Percentiles rank a stretch among this genome's conserved stretches.
phyloP scores from a whole-genome alignment of 202 grass and related monocot species.

The Panicum virgatum region DNA sequence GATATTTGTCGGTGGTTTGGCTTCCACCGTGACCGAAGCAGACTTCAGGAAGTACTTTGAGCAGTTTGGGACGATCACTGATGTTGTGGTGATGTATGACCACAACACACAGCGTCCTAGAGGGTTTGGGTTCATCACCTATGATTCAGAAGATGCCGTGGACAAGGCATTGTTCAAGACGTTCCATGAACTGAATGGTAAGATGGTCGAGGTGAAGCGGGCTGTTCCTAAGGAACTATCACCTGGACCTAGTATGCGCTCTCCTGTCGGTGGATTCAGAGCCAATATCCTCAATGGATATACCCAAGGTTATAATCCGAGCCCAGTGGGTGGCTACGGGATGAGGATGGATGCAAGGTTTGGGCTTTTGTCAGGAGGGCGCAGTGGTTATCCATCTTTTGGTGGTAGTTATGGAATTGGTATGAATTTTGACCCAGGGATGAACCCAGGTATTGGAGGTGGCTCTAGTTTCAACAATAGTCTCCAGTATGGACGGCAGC shows the following conservation, averaged over 20 bases:
- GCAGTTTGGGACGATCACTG: slow-evolving; percentile 75
- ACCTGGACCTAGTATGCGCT: slow-evolving; percentile 63
- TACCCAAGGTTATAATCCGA: slow-evolving; percentile 63
- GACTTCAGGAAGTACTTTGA: slow-evolving; percentile 85
- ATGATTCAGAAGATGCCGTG: slow-evolving; percentile 77
- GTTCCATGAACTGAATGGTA: slow-evolving; percentile 87
- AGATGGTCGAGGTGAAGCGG: slow-evolving; percentile 87
- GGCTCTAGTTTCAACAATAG: slow-evolving; percentile 70
- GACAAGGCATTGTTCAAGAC: slow-evolving; percentile 79
- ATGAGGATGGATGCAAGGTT: slow-evolving; percentile 74
- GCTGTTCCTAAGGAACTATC: slow-evolving; percentile 80
- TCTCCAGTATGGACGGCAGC: slow-evolving; percentile 62
- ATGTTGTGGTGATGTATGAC: slow-evolving; percentile 90
- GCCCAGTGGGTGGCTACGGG: slow-evolving; percentile 61
- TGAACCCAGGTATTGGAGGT: slow-evolving; percentile 60
- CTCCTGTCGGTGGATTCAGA: slow-evolving; percentile 60
- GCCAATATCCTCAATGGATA: slow-evolving; percentile 77
- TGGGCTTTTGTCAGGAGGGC: slow-evolving; percentile 56
- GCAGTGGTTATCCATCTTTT: slow-evolving; percentile 68
- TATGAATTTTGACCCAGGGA: slow-evolving; percentile 68
- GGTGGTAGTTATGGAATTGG: slow-evolving; percentile 69
- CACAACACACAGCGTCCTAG: slow-evolving; percentile 80
- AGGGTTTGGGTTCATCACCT: slow-evolving; percentile 87
- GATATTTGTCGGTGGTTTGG: slow-evolving; percentile 83
- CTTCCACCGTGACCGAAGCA: slow-evolving; percentile 73